These are phyloP conservation scores for Priceomyces fermenticarens DNA, from an alignment of 805 yeast genomes.

Conservation along the genomic window DNA sequence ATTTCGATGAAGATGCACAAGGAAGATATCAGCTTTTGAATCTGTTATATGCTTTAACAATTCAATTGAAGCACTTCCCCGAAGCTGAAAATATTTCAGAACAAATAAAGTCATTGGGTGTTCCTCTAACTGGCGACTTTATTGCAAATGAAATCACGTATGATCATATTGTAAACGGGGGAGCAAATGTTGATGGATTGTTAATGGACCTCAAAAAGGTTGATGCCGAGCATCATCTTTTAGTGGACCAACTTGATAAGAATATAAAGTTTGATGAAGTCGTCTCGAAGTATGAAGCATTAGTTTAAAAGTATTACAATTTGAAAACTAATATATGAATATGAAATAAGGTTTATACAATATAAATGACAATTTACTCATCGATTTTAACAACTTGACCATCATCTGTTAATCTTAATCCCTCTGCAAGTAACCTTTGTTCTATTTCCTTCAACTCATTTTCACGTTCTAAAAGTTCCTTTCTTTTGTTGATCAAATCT, in stretches of 20 bases:
- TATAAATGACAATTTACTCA: constrained; percentile 6
- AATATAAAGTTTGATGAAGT: constrained; percentile 64
- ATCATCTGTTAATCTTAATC: constrained; percentile 39
- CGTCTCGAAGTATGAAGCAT: constrained; percentile 51
- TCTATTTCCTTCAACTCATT: constrained; percentile 81
- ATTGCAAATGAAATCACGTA: constrained; percentile 66
- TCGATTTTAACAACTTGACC: constrained; percentile 32
- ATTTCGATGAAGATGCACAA: constrained; percentile 34
- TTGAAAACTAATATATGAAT: no score
- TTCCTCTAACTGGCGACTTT: constrained; percentile 38
- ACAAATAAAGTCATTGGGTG: constrained; percentile 44
- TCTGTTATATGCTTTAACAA: constrained; percentile 69
- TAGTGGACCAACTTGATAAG: constrained; percentile 60
- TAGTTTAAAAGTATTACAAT: constrained; percentile 1
- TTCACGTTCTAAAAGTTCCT: constrained; percentile 81
- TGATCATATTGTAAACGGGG: constrained; percentile 44
- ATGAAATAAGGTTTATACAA: no score
- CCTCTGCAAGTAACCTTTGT: constrained; percentile 60
- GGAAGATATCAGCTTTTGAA: constrained; percentile 39
- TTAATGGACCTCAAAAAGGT: constrained; percentile 43
- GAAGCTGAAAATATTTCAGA: constrained; percentile 67
- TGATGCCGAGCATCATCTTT: constrained; percentile 55
- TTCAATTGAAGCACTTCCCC: constrained; percentile 75
- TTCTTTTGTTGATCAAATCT: constrained; percentile 75
- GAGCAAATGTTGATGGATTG: constrained; percentile 45